Percentiles rank a stretch among this genome's conserved stretches.
phyloP scores from a whole-genome alignment of 352 stramenopile genomes.

The Pythium angustatum region DNA sequence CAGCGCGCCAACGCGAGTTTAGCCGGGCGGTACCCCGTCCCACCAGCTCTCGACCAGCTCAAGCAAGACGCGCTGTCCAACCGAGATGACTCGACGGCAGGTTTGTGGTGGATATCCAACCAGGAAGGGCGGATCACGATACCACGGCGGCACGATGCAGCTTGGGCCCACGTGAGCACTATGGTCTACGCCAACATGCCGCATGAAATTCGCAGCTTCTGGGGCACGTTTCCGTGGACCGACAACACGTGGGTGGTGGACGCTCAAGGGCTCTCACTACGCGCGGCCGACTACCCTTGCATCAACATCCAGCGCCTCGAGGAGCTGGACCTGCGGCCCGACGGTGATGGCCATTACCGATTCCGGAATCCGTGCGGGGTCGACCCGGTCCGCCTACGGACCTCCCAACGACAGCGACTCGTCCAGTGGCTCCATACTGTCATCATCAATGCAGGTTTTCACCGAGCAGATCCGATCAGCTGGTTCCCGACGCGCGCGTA shows the following conservation, averaged over 20 bases:
- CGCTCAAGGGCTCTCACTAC: not conserved
- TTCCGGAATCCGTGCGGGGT: not conserved
- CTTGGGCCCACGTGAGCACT: too few species aligned
- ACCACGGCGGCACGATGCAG: too few species aligned
- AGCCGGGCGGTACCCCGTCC: not conserved
- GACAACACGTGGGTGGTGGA: conserved; percentile 3
- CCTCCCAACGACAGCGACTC: not conserved
- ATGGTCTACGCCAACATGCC: conserved; percentile 11
- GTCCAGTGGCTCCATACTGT: not conserved
- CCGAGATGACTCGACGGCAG: too few species aligned
- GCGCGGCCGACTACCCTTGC: not conserved
- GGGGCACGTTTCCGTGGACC: not conserved
- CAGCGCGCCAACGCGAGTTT: not conserved
- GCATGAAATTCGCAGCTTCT: conserved; percentile 2
- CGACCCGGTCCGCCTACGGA: not conserved
- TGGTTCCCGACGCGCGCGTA: not conserved
- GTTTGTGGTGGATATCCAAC: too few species aligned
- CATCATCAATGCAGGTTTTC: not conserved
- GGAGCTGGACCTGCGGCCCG: not conserved
- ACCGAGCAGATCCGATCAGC: not conserved
- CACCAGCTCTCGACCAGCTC: too few species aligned
- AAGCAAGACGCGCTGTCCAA: too few species aligned
- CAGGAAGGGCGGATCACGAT: too few species aligned
- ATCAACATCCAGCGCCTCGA: not conserved
- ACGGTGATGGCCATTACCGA: not conserved